Percentiles rank a stretch among this genome's conserved stretches.
Conservation (phyloP, 179 eudicot species). For the Nepenthes alata region DNA sequence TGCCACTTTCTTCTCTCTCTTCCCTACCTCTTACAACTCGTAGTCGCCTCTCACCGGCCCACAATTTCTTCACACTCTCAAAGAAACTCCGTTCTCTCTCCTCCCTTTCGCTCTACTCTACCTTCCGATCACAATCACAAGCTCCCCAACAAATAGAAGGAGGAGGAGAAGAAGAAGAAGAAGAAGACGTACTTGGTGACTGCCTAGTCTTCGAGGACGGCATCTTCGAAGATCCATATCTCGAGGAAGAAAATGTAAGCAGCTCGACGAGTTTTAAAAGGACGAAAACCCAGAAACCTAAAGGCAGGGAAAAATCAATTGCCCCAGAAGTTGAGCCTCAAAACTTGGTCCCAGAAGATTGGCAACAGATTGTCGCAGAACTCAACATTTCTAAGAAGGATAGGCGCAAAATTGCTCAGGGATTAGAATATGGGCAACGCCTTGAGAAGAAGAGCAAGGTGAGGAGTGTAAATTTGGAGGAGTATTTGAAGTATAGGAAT, state of each 20-base stretch:
- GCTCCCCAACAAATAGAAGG: conserved; percentile 3
- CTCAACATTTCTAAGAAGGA: conserved; percentile 76
- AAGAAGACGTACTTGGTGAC: conserved; percentile 68
- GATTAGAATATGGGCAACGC: conserved; percentile 51
- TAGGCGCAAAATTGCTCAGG: conserved; percentile 51
- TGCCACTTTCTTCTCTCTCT: conserved; percentile 4
- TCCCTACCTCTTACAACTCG: conserved; percentile 6
- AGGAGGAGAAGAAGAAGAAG: conserved; percentile 27
- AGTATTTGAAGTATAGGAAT: conserved; percentile 29
- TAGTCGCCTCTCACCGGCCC: conserved; percentile 4
- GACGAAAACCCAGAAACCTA: background rate
- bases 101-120: conserved; percentile 5
- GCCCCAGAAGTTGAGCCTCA: conserved; percentile 24
- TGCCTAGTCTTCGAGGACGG: conserved; percentile 85
- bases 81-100: conserved; percentile 9
- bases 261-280: too few species aligned
- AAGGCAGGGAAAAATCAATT: background rate
- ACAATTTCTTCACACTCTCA: background rate
- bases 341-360: conserved; percentile 62
- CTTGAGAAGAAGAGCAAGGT: conserved; percentile 34
- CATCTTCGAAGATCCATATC: conserved; percentile 58
- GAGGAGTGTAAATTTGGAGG: conserved; percentile 23
- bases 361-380: conserved; percentile 51
- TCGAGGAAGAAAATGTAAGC: conserved; percentile 13
- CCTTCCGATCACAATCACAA: conserved; percentile 6